Conservation (phyloP, 805 yeast species). For the Starmerella geochares region DNA sequence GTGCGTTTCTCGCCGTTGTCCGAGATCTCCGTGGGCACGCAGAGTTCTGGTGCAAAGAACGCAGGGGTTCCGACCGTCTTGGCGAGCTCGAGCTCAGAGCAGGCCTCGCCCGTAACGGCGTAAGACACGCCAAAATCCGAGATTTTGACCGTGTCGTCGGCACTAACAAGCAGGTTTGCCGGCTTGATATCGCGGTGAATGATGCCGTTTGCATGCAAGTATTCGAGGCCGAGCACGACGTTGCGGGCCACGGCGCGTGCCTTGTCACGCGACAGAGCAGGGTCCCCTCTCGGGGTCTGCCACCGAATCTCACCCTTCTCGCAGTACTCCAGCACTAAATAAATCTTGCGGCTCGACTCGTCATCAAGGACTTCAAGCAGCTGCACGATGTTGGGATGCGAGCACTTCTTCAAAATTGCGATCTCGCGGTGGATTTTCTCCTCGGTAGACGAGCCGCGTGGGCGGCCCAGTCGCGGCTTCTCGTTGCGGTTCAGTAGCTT, state of each 20-base stretch:
- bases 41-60: slow-evolving; percentile 87
- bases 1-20: slow-evolving; percentile 20
- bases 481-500: slow-evolving; percentile 77
- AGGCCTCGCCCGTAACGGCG: slow-evolving; percentile 41
- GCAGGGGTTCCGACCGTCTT: slow-evolving; percentile 98
- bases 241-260: slow-evolving; percentile 69
- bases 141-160: slow-evolving; percentile 69
- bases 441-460: slow-evolving; percentile 42
- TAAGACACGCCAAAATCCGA: slow-evolving; percentile 96
- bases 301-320: slow-evolving; percentile 86
- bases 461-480: slow-evolving; percentile 44
- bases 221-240: slow-evolving; percentile 78
- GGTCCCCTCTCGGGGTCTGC: slow-evolving; percentile 50
- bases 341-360: slow-evolving; percentile 68
- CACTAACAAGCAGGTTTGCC: slow-evolving; percentile 68
- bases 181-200: slow-evolving; percentile 95
- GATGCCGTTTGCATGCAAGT: slow-evolving; percentile 64
- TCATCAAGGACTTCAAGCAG: slow-evolving; percentile 84
- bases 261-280: slow-evolving; percentile 56
- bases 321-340: slow-evolving; percentile 78
- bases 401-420: slow-evolving; percentile 84
- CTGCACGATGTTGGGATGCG: slow-evolving; percentile 86
- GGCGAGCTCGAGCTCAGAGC: slow-evolving; percentile 68
- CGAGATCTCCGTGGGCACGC: slow-evolving; percentile 31
- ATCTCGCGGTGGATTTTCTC: slow-evolving; percentile 75